Percentiles rank a stretch among this genome's conserved stretches.
Evolutionary conservation across 495 filamentous ascomycete species (phyloP).

Genomic region (Daldinia caldariorum): DNA sequence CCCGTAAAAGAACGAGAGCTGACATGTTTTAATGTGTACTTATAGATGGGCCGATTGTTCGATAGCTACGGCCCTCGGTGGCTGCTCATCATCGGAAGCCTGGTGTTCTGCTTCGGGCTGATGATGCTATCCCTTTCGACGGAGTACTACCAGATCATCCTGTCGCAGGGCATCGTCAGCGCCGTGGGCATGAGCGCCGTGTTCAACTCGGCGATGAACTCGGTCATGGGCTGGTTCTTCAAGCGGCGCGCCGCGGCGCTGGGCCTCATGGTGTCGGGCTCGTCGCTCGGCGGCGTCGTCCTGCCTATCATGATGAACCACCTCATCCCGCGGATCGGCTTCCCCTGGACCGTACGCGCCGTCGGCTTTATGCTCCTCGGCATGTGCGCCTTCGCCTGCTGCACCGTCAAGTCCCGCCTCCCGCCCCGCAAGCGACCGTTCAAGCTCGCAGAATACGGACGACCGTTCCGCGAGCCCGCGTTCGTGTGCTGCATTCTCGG

Average conservation of each 20-base stretch:
- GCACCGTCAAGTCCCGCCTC: slow-evolving; percentile 72
- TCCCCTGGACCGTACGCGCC: slow-evolving; percentile 77
- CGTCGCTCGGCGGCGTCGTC: slow-evolving; percentile 73
- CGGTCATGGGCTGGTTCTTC: slow-evolving; percentile 74
- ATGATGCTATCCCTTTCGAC: slow-evolving; percentile 76
- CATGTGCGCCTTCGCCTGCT: slow-evolving; percentile 68
- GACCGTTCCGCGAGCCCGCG: slow-evolving; percentile 67
- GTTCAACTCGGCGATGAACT: slow-evolving; percentile 71
- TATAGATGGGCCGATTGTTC: slow-evolving; percentile 67
- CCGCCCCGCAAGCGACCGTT: slow-evolving; percentile 66
- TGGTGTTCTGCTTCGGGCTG: slow-evolving; percentile 73
- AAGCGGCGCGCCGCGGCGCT: slow-evolving; percentile 72
- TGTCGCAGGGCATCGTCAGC: slow-evolving; percentile 66
- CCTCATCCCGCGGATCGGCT: slow-evolving; percentile 71
- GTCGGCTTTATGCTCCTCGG: slow-evolving; percentile 74
- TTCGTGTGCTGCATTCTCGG: slow-evolving; percentile 63
- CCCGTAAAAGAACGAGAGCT: background rate
- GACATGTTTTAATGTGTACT: slow-evolving; percentile 18
- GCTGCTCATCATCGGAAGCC: slow-evolving; percentile 66
- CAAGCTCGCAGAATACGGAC: slow-evolving; percentile 63
- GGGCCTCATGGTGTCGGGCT: slow-evolving; percentile 73
- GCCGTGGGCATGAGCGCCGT: slow-evolving; percentile 67
- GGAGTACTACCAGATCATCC: slow-evolving; percentile 72
- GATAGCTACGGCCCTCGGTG: slow-evolving; percentile 74
- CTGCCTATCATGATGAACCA: slow-evolving; percentile 76